These are phyloP conservation scores for Alternaria sp. DNA, from an alignment of 2,329 filamentous ascomycete species.

Conservation along the genomic window DNA sequence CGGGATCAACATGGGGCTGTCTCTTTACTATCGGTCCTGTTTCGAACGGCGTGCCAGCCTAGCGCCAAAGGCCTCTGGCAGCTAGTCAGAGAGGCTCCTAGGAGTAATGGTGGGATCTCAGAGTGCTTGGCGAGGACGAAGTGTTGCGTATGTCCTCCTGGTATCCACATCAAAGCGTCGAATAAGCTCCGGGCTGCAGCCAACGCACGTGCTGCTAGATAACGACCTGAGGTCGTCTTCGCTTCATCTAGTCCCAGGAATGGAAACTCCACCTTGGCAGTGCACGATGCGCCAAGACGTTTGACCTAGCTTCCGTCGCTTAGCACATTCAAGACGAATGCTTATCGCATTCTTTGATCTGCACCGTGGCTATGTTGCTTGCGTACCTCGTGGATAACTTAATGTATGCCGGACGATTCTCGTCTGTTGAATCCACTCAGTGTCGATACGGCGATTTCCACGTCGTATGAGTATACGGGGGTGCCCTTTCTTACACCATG, in stretches of 20 bases:
- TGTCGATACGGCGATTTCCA: background rate
- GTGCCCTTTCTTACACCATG: background rate
- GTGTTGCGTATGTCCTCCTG: conserved; percentile 43
- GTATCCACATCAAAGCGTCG: conserved; percentile 42
- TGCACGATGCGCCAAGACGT: conserved; percentile 38
- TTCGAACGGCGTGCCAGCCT: conserved; percentile 39
- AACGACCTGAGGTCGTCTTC: conserved; percentile 29
- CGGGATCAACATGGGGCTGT: conserved; percentile 28
- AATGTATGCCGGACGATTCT: background rate
- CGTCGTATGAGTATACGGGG: background rate
- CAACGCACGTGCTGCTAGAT: conserved; percentile 32
- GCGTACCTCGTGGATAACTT: conserved; percentile 6
- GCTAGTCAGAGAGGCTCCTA: conserved; percentile 33
- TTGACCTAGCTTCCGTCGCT: conserved; percentile 23
- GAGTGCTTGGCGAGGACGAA: conserved; percentile 40
- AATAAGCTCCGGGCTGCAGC: conserved; percentile 36
- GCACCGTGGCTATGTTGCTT: conserved; percentile 17
- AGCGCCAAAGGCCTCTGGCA: conserved; percentile 30
- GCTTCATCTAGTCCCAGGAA: conserved; percentile 27
- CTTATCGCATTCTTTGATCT: conserved; percentile 14
- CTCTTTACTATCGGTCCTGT: conserved; percentile 31
- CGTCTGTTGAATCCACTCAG: background rate
- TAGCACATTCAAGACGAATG: conserved; percentile 12
- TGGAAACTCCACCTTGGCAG: conserved; percentile 28
- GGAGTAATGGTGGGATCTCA: conserved; percentile 30